These are phyloP conservation scores for Fusarium setosum DNA, from an alignment of 2,329 filamentous ascomycete species.

Conservation along the genomic window DNA sequence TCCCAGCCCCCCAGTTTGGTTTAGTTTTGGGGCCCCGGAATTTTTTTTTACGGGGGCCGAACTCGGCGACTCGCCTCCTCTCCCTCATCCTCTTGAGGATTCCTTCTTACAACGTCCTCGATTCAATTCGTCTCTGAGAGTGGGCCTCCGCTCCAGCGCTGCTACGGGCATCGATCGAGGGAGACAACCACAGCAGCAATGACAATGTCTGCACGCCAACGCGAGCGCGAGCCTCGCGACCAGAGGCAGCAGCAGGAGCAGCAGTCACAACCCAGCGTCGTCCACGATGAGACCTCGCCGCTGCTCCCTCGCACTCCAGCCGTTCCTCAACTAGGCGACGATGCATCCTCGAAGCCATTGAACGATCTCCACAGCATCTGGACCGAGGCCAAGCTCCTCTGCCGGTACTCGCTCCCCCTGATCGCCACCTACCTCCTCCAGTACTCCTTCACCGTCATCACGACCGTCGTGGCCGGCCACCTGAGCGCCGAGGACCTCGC, in stretches of 20 bases:
- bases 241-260: too few species aligned
- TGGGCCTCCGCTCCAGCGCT: constrained; percentile 19
- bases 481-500: constrained; percentile 64
- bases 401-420: constrained; percentile 55
- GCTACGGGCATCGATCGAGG: background rate
- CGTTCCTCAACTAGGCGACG: background rate
- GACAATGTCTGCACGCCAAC: constrained; percentile 21
- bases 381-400: constrained; percentile 32
- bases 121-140: constrained; percentile 11
- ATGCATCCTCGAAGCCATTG: constrained; percentile 6
- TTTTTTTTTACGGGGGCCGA: too few species aligned
- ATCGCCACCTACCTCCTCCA: constrained; percentile 65
- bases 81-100: background rate
- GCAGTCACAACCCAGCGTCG: constrained; percentile 17
- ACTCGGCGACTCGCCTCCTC: background rate
- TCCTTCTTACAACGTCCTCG: constrained; percentile 15
- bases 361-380: constrained; percentile 16
- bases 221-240: constrained; percentile 1
- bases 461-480: constrained; percentile 64
- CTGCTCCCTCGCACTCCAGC: constrained; percentile 24
- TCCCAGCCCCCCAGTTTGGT: too few species aligned
- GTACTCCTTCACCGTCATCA: constrained; percentile 64
- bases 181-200: background rate
- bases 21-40: too few species aligned
- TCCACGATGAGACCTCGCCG: constrained; percentile 31